Evolutionary conservation across 768 basidiomycete species (phyloP), one percentile per base, ranked within the genome.

Genomic region (Lactarius sp.): DNA sequence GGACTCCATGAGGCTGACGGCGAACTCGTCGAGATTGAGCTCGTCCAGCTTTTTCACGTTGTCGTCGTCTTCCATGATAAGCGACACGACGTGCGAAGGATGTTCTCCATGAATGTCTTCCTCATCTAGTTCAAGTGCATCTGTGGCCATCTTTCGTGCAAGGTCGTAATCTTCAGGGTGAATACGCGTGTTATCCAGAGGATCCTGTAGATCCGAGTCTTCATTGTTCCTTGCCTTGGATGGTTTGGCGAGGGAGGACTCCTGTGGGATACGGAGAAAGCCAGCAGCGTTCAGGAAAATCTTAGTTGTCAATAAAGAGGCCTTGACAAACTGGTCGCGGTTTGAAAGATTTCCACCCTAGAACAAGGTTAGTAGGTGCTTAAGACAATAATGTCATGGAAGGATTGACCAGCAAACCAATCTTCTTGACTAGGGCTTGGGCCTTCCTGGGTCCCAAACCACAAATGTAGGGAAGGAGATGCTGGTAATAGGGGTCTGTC

Each of bases 121-220:
- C 70, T 96, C 94, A 68, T 99, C 97, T n/a, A 93, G 81, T 71
- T 98, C 97, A 14, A 98, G 82, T 5, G 96, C 94, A 74, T 98
- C 94, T 20, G 92, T 91, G 42, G 96, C 96, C 94, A 99, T 97
- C 79, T 98, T 98, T 41, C 93, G 87, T 4, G 97, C 96, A 44
- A 98, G 81, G 68, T 98, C 95, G 71, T 98, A 99, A 75, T 99
- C 97, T 73, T 96, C 92, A 6, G 93, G 93, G 71, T 99, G 97
- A 58, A 99, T 92, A 20, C 97, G 90, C 42, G 95, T 98, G 71
- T 87, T 86, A 71, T 99, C 97, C 57, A 99, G 79, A 4, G 95
- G 92, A 73, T 99, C 97, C 9, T 87, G 84, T 60, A 84, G 80
- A 51, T 90, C 88, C 44, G 84, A 82, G 52, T 85, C 84, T 37